Conservation (phyloP, 2,329 filamentous ascomycete species). For the Phaeomoniella chlamydospora region DNA sequence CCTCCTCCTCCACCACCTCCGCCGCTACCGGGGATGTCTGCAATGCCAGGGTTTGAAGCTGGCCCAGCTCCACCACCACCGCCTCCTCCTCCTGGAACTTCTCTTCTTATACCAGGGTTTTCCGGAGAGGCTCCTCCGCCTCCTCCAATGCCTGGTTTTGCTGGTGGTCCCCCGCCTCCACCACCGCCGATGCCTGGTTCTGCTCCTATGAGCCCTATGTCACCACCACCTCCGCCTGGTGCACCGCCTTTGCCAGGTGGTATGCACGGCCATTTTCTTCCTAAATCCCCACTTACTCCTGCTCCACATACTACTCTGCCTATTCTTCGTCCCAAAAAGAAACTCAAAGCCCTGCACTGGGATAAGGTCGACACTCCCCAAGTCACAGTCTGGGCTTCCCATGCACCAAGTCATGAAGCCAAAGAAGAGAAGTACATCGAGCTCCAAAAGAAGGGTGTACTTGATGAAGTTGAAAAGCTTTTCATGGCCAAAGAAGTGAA, state of each 20-base stretch:
- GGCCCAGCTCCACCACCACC: constrained; percentile 35
- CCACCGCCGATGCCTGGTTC: constrained; percentile 27
- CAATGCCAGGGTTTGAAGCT: constrained; percentile 22
- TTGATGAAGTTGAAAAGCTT: constrained; percentile 93
- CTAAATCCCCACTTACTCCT: constrained; percentile 43
- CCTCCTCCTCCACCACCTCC: constrained; percentile 24
- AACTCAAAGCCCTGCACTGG: constrained; percentile 98
- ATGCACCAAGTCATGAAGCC: constrained; percentile 71
- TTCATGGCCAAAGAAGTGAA: constrained; percentile 98
- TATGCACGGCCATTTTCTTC: constrained; percentile 57
- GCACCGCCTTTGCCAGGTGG: constrained; percentile 46
- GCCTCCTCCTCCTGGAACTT: constrained; percentile 28
- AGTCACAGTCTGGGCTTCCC: constrained; percentile 82
- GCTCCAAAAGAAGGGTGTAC: constrained; percentile 81
- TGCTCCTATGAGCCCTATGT: constrained; percentile 20
- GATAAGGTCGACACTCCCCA: constrained; percentile 92
- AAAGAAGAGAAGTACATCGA: constrained; percentile 95
- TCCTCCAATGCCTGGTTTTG: constrained; percentile 26
- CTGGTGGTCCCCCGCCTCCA: constrained; percentile 19
- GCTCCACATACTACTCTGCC: constrained; percentile 52
- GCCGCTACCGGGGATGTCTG: constrained; percentile 9
- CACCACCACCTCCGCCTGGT: constrained; percentile 50
- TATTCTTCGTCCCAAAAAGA: constrained; percentile 88
- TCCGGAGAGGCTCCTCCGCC: constrained; percentile 26
- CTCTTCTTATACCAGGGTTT: constrained; percentile 31